Conservation (phyloP, 2,329 filamentous ascomycete genomes). For the Colletotrichum higginsianum region DNA sequence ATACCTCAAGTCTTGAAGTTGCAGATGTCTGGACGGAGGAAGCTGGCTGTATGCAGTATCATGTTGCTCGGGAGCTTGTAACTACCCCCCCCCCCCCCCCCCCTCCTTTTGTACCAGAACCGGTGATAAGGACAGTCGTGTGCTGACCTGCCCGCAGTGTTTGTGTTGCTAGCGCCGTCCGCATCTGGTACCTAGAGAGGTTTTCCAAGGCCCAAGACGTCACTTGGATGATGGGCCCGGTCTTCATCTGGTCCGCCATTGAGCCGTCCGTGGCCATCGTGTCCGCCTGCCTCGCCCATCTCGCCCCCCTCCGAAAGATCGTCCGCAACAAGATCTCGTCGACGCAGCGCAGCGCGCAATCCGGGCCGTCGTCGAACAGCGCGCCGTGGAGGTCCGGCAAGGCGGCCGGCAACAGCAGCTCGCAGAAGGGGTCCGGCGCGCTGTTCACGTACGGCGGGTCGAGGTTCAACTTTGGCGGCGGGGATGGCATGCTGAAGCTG, state of each 20-base stretch:
- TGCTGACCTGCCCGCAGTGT: not conserved
- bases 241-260: slow-evolving; percentile 56
- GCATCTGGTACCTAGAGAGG: slow-evolving; percentile 27
- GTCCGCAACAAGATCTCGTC: slow-evolving; percentile 19
- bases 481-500: slow-evolving; percentile 15
- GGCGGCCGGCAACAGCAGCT: not conserved
- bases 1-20: slow-evolving; percentile 39
- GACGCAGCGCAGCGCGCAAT: not conserved
- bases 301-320: slow-evolving; percentile 48
- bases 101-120: not conserved
- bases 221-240: slow-evolving; percentile 40
- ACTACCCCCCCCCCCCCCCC: not conserved
- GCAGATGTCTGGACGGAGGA: slow-evolving; percentile 37
- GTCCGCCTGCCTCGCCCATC: slow-evolving; percentile 56
- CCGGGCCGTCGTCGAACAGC: not conserved
- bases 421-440: slow-evolving; percentile 26
- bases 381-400: slow-evolving; percentile 16
- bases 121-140: not conserved
- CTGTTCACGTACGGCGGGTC: slow-evolving; percentile 33
- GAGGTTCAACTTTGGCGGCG: slow-evolving; percentile 18
- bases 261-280: slow-evolving; percentile 58
- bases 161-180: slow-evolving; percentile 32
- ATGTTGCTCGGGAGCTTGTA: slow-evolving; percentile 40
- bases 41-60: slow-evolving; percentile 36
- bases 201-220: slow-evolving; percentile 33